Percentiles rank a stretch among this genome's conserved stretches.
Evolutionary conservation across 306 rosid species (phyloP).

Genomic region (Rubus idaeus): DNA sequence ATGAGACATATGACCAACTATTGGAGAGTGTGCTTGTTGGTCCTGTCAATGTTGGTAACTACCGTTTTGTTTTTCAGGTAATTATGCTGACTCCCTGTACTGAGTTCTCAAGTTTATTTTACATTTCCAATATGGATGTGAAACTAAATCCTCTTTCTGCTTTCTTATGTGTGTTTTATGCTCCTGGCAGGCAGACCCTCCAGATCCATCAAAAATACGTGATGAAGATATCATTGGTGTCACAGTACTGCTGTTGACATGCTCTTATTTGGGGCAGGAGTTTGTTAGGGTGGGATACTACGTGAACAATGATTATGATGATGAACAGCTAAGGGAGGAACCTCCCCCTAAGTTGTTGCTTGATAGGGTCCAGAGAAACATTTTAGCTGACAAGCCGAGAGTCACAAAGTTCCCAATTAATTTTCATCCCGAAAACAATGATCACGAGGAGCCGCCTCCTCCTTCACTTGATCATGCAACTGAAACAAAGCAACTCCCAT

Average conservation of each 20-base stretch:
- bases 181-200: slow-evolving; percentile 78
- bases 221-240: slow-evolving; percentile 94
- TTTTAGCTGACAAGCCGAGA: slow-evolving; percentile 89
- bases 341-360: slow-evolving; percentile 74
- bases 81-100: background rate
- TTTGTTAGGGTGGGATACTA: slow-evolving; percentile 87
- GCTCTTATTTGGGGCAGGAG: slow-evolving; percentile 89
- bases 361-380: slow-evolving; percentile 84
- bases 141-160: background rate
- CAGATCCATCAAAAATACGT: slow-evolving; percentile 86
- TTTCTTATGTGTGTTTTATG: background rate
- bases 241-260: slow-evolving; percentile 74
- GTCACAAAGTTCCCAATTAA: slow-evolving; percentile 87
- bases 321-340: slow-evolving; percentile 90
- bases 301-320: slow-evolving; percentile 92
- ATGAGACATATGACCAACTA: slow-evolving; percentile 86
- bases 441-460: slow-evolving; percentile 17
- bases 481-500: background rate
- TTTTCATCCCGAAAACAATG: slow-evolving; percentile 49
- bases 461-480: slow-evolving; percentile 16
- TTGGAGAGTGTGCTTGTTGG: slow-evolving; percentile 93
- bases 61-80: slow-evolving; percentile 86
- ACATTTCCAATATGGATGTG: background rate
- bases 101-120: background rate
- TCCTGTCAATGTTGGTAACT: slow-evolving; percentile 91